Evolutionary conservation across 2,329 filamentous ascomycete species (phyloP).

Genomic region (Aschersonia sp.): DNA sequence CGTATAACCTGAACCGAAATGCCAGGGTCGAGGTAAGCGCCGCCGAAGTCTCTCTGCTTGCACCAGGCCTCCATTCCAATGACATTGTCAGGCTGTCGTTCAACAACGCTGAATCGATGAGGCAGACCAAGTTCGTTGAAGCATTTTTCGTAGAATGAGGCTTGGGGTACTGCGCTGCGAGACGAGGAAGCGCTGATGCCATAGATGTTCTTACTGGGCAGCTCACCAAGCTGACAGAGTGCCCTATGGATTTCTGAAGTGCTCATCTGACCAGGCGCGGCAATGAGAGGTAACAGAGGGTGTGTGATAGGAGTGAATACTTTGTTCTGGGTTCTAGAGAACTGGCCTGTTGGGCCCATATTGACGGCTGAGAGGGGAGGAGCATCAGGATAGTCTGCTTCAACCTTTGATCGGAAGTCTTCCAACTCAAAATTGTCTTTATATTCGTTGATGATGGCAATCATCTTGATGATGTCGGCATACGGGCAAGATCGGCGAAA

Average conservation of each 20-base stretch:
- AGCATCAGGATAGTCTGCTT: slow-evolving; percentile 48
- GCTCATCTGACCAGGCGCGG: slow-evolving; percentile 73
- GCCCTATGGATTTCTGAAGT: slow-evolving; percentile 75
- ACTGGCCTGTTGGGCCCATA: slow-evolving; percentile 75
- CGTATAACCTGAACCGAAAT: slow-evolving; percentile 47
- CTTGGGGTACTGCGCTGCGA: slow-evolving; percentile 50
- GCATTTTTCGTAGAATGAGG: slow-evolving; percentile 75
- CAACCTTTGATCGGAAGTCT: slow-evolving; percentile 70
- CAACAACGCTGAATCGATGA: slow-evolving; percentile 63
- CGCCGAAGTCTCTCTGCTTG: slow-evolving; percentile 62
- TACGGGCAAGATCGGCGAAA: slow-evolving; percentile 60
- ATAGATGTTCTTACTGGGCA: slow-evolving; percentile 68
- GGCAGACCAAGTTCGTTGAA: slow-evolving; percentile 76
- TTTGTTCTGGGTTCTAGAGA: slow-evolving; percentile 70
- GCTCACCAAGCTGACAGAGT: slow-evolving; percentile 62
- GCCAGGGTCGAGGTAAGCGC: slow-evolving; percentile 66
- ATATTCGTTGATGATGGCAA: slow-evolving; percentile 64
- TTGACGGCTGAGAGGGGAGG: slow-evolving; percentile 73
- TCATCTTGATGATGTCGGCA: slow-evolving; percentile 84
- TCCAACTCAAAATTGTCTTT: slow-evolving; percentile 85
- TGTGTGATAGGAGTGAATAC: slow-evolving; percentile 84
- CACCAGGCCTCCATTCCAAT: slow-evolving; percentile 58
- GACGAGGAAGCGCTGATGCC: slow-evolving; percentile 60
- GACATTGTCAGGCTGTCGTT: slow-evolving; percentile 50
- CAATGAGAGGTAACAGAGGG: slow-evolving; percentile 67